These are phyloP conservation scores for Colletotrichum sp. DNA, from an alignment of 2,329 filamentous ascomycete species.

Conservation along the genomic window DNA sequence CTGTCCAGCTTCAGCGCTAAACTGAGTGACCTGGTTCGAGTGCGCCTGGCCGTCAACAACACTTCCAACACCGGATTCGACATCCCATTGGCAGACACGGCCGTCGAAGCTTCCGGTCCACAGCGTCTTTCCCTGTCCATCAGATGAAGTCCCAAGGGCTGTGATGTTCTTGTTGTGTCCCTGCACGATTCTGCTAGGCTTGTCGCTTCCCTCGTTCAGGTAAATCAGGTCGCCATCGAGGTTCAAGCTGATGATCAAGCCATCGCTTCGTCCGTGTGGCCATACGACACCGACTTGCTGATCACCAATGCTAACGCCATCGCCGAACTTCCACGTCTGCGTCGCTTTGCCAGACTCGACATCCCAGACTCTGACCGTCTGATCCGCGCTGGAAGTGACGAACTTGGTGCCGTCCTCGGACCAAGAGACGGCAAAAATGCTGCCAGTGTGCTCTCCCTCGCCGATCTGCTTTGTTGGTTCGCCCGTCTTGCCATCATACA, in stretches of 20 bases:
- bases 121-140: constrained; percentile 67
- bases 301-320: constrained; percentile 72
- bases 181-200: constrained; percentile 75
- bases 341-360: constrained; percentile 76
- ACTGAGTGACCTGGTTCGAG: constrained; percentile 83
- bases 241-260: constrained; percentile 87
- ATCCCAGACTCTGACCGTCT: constrained; percentile 95
- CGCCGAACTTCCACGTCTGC: constrained; percentile 86
- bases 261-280: constrained; percentile 82
- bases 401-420: constrained; percentile 83
- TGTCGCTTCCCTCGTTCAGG: constrained; percentile 72
- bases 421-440: constrained; percentile 93
- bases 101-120: constrained; percentile 95
- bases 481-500: constrained; percentile 96
- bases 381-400: constrained; percentile 91
- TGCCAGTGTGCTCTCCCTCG: constrained; percentile 86
- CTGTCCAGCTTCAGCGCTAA: constrained; percentile 66
- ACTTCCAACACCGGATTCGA: constrained; percentile 70
- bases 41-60: constrained; percentile 82
- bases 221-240: constrained; percentile 92
- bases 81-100: constrained; percentile 83
- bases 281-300: constrained; percentile 97
- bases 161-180: constrained; percentile 95
- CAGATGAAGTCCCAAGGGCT: constrained; percentile 65
- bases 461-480: constrained; percentile 80